Evolutionary conservation across 768 basidiomycete genomes (phyloP).

Genomic region (Suillus bovinus): DNA sequence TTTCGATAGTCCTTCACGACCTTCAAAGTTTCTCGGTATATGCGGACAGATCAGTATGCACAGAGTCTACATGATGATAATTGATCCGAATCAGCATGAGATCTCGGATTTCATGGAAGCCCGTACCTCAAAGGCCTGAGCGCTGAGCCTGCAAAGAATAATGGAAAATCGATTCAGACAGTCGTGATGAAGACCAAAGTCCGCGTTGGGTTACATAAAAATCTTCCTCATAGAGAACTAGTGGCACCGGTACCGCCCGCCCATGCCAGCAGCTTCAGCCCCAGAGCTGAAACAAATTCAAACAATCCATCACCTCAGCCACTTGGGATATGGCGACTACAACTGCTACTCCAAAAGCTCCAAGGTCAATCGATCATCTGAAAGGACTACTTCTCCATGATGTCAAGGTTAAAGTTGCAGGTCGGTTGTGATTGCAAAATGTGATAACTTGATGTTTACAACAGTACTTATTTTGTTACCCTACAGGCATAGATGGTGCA

Average conservation of each 20-base stretch:
- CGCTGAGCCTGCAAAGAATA: too few species aligned
- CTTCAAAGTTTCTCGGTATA: constrained; percentile 62
- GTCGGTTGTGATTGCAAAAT: constrained; percentile 41
- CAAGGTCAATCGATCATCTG: constrained; percentile 60
- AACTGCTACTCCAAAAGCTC: constrained; percentile 39
- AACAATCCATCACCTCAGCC: not conserved
- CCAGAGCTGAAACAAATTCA: too few species aligned
- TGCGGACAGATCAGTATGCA: constrained; percentile 50
- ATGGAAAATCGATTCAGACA: too few species aligned
- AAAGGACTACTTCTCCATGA: constrained; percentile 54
- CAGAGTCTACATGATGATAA: constrained; percentile 8
- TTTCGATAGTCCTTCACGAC: constrained; percentile 64
- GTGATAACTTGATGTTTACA: constrained; percentile 6
- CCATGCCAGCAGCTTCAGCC: not conserved
- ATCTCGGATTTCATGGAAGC: constrained; percentile 1
- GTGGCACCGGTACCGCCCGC: too few species aligned
- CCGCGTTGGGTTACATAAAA: not conserved
- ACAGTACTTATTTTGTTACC: not conserved
- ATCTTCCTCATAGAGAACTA: not conserved
- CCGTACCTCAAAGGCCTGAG: constrained; percentile 42
- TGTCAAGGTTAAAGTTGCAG: constrained; percentile 91
- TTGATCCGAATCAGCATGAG: not conserved
- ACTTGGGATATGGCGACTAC: not conserved
- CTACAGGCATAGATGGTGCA: constrained; percentile 68
- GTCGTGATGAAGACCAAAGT: too few species aligned